Evolutionary conservation across 202 grass and related monocot genomes (phyloP).

Genomic region (Hordeum pubiflorum): DNA sequence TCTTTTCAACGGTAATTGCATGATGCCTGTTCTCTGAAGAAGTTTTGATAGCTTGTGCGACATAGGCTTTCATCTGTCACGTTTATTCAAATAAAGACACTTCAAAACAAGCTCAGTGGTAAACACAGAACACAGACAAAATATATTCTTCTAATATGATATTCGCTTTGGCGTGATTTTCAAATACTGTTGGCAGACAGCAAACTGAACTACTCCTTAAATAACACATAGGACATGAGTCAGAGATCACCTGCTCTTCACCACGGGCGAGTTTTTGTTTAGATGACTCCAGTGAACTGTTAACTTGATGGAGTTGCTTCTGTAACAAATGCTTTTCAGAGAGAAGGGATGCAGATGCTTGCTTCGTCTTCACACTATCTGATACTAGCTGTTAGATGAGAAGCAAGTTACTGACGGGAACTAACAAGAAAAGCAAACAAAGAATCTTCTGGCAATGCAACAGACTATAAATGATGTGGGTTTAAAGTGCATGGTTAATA

Average conservation of each 20-base stretch:
- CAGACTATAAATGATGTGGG: background rate
- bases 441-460: background rate
- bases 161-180: background rate
- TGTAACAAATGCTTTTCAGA: conserved; percentile 76
- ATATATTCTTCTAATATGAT: background rate
- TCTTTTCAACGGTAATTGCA: conserved; percentile 58
- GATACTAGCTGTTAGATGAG: conserved; percentile 70
- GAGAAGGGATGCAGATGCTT: conserved; percentile 66
- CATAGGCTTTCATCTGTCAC: conserved; percentile 60
- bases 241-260: conserved; percentile 80
- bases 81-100: conserved; percentile 1
- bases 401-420: conserved; percentile 22
- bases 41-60: conserved; percentile 71
- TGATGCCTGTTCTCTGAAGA: conserved; percentile 67
- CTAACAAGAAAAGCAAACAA: background rate
- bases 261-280: conserved; percentile 60
- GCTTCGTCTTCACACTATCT: conserved; percentile 95
- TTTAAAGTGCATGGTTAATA: background rate
- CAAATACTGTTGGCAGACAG: background rate
- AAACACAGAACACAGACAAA: background rate
- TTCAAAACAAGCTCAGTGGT: conserved; percentile 5
- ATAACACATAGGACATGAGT: conserved; percentile 12
- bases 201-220: background rate
- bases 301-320: conserved; percentile 84
- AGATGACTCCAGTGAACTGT: conserved; percentile 57